A percentile compares a stretch with the other conserved stretches of the same genome.
Conservation (phyloP, 371 early-diverging fungal species). For the Actinomortierella ambigua region DNA sequence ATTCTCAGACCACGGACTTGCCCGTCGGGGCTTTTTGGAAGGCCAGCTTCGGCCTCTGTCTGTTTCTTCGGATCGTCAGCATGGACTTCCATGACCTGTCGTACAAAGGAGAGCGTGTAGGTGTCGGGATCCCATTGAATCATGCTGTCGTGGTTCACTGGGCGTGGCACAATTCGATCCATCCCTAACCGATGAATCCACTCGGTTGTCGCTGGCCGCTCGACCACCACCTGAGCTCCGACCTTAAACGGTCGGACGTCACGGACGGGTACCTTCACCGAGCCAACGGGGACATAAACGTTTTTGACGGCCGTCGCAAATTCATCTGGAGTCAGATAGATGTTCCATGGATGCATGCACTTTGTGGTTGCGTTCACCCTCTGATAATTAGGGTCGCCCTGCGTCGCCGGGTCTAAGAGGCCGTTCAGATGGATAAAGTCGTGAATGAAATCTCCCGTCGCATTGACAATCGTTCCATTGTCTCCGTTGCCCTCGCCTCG, state of each 20-base stretch:
- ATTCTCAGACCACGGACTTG: no score
- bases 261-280: slow-evolving; percentile 15
- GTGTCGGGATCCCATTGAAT: slow-evolving; percentile 17
- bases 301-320: slow-evolving; percentile 7
- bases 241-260: slow-evolving; percentile 19
- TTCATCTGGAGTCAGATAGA: slow-evolving; percentile 14
- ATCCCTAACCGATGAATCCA: slow-evolving; percentile 22
- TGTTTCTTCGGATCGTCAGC: no score
- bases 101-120: slow-evolving; percentile 14
- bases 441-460: slow-evolving; percentile 26
- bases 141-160: not conserved
- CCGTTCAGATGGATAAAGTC: slow-evolving; percentile 32
- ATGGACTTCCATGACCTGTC: slow-evolving; percentile 11
- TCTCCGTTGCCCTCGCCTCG: slow-evolving; percentile 37
- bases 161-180: slow-evolving; percentile 24
- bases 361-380: not conserved
- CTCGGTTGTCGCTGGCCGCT: not conserved
- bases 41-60: no score
- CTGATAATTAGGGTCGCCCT: slow-evolving; percentile 24
- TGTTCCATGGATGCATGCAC: slow-evolving; percentile 9
- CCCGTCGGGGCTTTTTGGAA: no score
- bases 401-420: slow-evolving; percentile 21
- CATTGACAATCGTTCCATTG: slow-evolving; percentile 19
- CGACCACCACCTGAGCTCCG: slow-evolving; percentile 18
- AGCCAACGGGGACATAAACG: slow-evolving; percentile 24